Evolutionary conservation across 345 rosid genomes (phyloP).

Genomic region (Gossypium raimondii): DNA sequence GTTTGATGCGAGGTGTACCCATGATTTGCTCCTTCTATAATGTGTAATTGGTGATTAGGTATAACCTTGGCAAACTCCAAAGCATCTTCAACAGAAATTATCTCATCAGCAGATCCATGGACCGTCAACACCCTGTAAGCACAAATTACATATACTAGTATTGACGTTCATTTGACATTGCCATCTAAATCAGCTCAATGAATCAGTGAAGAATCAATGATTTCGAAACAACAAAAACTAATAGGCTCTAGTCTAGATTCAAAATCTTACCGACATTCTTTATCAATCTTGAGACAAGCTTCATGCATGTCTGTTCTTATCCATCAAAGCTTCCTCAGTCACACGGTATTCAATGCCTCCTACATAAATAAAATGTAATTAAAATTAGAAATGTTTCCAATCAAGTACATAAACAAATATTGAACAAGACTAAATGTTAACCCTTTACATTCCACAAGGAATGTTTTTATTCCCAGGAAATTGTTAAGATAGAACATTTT

Average conservation of each 20-base stretch:
- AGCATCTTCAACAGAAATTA: slow-evolving; percentile 63
- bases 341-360: slow-evolving; percentile 49
- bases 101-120: slow-evolving; percentile 64
- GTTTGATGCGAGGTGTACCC: slow-evolving; percentile 53
- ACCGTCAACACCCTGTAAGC: slow-evolving; percentile 62
- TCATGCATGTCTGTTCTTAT: slow-evolving; percentile 57
- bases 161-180: not conserved
- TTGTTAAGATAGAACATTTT: not conserved
- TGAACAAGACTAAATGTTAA: not conserved
- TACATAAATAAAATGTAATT: slow-evolving; percentile 21
- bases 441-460: not conserved
- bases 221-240: not conserved
- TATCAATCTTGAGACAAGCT: slow-evolving; percentile 58
- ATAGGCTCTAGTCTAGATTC: too few species aligned
- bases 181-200: not conserved
- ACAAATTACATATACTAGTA: too few species aligned
- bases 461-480: not conserved
- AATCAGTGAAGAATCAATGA: not conserved
- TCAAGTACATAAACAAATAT: not conserved
- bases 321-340: slow-evolving; percentile 65
- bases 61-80: slow-evolving; percentile 62
- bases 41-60: slow-evolving; percentile 58
- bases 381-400: not conserved
- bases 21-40: slow-evolving; percentile 67
- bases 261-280: slow-evolving; percentile 55